Base-by-base conservation (phyloP, 2,329 filamentous ascomycete species). In the Dactylellina cionopaga region DNA sequence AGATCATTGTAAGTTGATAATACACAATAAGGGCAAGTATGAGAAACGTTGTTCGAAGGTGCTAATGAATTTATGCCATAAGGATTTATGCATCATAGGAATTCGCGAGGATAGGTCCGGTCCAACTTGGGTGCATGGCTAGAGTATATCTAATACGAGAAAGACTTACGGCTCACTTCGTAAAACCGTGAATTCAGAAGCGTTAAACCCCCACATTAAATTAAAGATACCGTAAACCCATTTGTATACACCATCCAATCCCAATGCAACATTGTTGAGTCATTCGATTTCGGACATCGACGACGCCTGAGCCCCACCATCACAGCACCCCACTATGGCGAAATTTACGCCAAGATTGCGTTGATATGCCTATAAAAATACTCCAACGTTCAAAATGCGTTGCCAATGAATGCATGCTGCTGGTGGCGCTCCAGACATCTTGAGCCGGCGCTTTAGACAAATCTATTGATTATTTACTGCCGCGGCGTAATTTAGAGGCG, bases 281-380 rank as follows among this genome's bases (percentile, higher is more conserved):
- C 24, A n/a, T 46, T 7, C n/a, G 5, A 35, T 13, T 46, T 25
- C n/a, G 1, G 11, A 24, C n/a, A 46, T 29, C 17, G 33, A 41
- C 31, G 19, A 27, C 39, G 10, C 37, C 27, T 25, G 31, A 27
- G 27, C 64, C 55, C 64, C 64, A 60, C 56, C 22, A 43, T 51
- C 44, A 6, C 15, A 51, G 27, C 59, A 55, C 65, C 65, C 49
- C 49, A 35, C 47, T 49, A 71, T 63, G 56, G 65, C 58, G 65
- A 64, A 71, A 71, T 71, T 63, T 71, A 25, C 56, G 65, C 65
- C 65, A 58, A 71, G 49, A 71, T 71, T 71, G 56, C 56, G 65
- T 71, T 63, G 41, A 35, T 37, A 27, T 35, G 10, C 27, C 13
- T 17, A n/a, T 11, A 46, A 35, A 70, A n/a, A n/a, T 55, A 62